A percentile compares a stretch with the other conserved stretches of the same genome.
phyloP scores from a whole-genome alignment of 495 filamentous ascomycete species.

The Cenococcum geophilum region DNA sequence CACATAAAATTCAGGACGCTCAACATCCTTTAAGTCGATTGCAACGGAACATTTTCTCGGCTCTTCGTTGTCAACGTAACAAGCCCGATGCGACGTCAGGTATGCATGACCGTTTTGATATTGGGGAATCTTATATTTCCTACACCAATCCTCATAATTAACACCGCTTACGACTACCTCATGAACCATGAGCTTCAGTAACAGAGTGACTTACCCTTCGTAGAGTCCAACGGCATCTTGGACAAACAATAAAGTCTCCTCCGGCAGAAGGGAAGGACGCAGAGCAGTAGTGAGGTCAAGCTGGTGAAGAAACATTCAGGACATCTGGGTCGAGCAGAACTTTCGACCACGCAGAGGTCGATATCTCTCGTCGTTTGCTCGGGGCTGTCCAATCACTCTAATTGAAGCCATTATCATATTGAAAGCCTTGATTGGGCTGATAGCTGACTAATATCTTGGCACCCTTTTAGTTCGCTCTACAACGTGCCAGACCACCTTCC shows the following conservation, averaged over 20 bases:
- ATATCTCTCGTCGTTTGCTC: not conserved
- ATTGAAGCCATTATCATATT: not conserved
- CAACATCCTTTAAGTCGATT: constrained; percentile 84
- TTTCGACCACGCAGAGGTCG: constrained; percentile 3
- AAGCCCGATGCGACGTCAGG: constrained; percentile 87
- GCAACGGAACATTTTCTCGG: constrained; percentile 79
- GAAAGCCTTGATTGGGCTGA: not conserved
- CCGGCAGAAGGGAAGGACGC: constrained; percentile 81
- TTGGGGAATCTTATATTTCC: constrained; percentile 91
- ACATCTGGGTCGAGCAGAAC: constrained; percentile 39
- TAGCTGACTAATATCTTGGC: not conserved
- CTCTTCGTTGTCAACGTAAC: constrained; percentile 87
- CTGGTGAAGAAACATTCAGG: constrained; percentile 90
- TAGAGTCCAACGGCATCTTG: constrained; percentile 96
- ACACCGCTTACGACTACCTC: not conserved
- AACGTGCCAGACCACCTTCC: constrained; percentile 1
- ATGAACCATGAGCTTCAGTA: not conserved
- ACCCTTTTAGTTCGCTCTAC: not conserved
- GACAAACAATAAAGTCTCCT: constrained; percentile 88
- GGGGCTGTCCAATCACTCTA: not conserved
- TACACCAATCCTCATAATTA: constrained; percentile 32
- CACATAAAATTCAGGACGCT: constrained; percentile 87
- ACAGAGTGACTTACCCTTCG: constrained; percentile 65
- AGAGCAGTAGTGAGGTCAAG: constrained; percentile 93
- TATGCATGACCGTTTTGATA: constrained; percentile 95